Evolutionary conservation across 148 eudicot genomes (phyloP).

Genomic region (Fagopyrum tataricum): DNA sequence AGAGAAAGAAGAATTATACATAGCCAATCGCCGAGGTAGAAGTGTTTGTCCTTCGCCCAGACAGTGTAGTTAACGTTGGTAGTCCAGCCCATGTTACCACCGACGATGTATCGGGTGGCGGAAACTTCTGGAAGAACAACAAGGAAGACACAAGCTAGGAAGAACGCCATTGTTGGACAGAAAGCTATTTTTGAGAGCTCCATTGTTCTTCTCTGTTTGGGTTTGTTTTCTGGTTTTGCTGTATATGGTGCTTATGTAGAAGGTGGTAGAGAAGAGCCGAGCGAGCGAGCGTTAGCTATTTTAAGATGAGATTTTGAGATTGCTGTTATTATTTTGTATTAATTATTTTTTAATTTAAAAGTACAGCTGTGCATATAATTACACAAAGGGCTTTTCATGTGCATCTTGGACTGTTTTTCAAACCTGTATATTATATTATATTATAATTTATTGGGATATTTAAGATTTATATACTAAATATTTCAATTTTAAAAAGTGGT

Average conservation of each 20-base stretch:
- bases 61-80: conserved; percentile 50
- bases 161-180: conserved; percentile 13
- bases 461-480: too few species aligned
- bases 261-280: background rate
- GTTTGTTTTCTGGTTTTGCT: too few species aligned
- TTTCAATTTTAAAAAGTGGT: too few species aligned
- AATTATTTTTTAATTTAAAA: background rate
- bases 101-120: conserved; percentile 46
- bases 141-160: conserved; percentile 24
- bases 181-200: background rate
- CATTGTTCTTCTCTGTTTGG: background rate
- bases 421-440: background rate
- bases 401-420: conserved; percentile 6
- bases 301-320: background rate
- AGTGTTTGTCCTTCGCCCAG: conserved; percentile 60
- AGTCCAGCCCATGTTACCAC: conserved; percentile 50
- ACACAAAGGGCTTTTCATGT: background rate
- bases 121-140: conserved; percentile 39
- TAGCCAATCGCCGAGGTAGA: conserved; percentile 70
- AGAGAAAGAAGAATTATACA: conserved; percentile 32
- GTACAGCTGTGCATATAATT: background rate
- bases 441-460: background rate
- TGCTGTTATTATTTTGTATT: background rate
- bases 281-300: background rate
- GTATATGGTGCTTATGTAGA: background rate